These are phyloP conservation scores for Nicotiana paniculata DNA, from an alignment of 257 asterid species.

Conservation along the genomic window DNA sequence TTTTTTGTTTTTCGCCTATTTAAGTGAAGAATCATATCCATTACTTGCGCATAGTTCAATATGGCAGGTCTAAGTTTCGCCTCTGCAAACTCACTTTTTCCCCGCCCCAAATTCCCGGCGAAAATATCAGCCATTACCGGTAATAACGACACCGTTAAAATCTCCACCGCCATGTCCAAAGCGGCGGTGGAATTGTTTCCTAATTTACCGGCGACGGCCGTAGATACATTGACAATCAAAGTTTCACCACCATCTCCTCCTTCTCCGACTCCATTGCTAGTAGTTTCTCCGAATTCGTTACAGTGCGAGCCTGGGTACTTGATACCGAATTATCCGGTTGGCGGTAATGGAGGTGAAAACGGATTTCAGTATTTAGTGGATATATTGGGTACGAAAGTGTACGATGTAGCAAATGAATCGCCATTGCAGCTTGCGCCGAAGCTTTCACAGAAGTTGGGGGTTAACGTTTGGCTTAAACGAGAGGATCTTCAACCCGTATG, in stretches of 20 bases:
- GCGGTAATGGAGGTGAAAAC: constrained; percentile 17
- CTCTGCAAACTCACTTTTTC: constrained; percentile 26
- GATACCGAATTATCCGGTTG: constrained; percentile 29
- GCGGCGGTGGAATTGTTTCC: constrained; percentile 16
- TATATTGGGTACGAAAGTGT: constrained; percentile 70
- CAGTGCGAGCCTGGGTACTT: constrained; percentile 57
- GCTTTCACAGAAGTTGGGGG: constrained; percentile 61
- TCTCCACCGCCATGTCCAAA: constrained; percentile 30
- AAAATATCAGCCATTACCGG: constrained; percentile 16
- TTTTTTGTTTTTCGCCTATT: neutral
- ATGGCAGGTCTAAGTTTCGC: constrained; percentile 47
- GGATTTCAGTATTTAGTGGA: constrained; percentile 59
- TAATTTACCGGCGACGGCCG: constrained; percentile 9
- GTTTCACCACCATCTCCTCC: neutral
- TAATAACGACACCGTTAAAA: constrained; percentile 13
- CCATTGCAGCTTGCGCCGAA: constrained; percentile 81
- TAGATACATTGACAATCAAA: constrained; percentile 7
- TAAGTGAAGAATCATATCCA: neutral
- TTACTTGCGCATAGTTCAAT: neutral
- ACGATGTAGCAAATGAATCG: constrained; percentile 79
- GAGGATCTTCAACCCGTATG: constrained; percentile 90
- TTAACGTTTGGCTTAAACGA: constrained; percentile 75
- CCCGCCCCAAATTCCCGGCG: constrained; percentile 20
- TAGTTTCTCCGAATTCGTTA: constrained; percentile 49
- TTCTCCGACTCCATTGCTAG: constrained; percentile 1